Conservation (phyloP, 148 eudicot species). For the Suaeda aralocaspica region DNA sequence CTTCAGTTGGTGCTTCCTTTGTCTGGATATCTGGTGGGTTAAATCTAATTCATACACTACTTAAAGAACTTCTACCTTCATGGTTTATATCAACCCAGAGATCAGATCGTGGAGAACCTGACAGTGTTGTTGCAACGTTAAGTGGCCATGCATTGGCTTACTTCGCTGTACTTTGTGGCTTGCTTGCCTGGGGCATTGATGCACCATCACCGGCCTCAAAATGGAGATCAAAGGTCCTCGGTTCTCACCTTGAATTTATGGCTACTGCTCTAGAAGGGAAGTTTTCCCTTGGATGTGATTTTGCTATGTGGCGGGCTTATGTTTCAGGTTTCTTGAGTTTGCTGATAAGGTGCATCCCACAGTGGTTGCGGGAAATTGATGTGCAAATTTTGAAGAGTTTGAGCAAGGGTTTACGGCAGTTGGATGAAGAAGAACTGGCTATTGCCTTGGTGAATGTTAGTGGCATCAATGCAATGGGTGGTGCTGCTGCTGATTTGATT, state of each 20-base stretch:
- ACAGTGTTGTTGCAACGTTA: constrained; percentile 51
- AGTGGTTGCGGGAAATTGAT: constrained; percentile 69
- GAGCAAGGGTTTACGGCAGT: constrained; percentile 58
- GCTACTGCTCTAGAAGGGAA: constrained; percentile 78
- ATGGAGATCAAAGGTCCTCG: constrained; percentile 43
- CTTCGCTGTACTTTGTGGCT: constrained; percentile 67
- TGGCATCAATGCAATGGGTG: constrained; percentile 68
- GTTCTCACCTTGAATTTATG: constrained; percentile 60
- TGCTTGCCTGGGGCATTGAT: constrained; percentile 82
- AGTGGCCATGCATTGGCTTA: constrained; percentile 79
- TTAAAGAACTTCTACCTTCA: constrained; percentile 72
- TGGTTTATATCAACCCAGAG: constrained; percentile 78
- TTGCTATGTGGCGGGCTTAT: constrained; percentile 74
- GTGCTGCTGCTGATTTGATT: constrained; percentile 83
- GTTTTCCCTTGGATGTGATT: constrained; percentile 75
- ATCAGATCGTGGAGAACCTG: constrained; percentile 34
- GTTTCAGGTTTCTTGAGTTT: constrained; percentile 73
- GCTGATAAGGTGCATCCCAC: constrained; percentile 67
- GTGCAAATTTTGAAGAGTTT: constrained; percentile 60
- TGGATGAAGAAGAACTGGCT: constrained; percentile 80
- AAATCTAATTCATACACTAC: constrained; percentile 50
- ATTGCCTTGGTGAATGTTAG: constrained; percentile 54
- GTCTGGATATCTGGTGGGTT: constrained; percentile 82
- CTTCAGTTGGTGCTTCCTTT: constrained; percentile 76
- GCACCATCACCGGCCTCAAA: constrained; percentile 33